A percentile compares a stretch with the other conserved stretches of the same genome.
Evolutionary conservation across 2,329 filamentous ascomycete species (phyloP).

Genomic region (Aureobasidium sp.): DNA sequence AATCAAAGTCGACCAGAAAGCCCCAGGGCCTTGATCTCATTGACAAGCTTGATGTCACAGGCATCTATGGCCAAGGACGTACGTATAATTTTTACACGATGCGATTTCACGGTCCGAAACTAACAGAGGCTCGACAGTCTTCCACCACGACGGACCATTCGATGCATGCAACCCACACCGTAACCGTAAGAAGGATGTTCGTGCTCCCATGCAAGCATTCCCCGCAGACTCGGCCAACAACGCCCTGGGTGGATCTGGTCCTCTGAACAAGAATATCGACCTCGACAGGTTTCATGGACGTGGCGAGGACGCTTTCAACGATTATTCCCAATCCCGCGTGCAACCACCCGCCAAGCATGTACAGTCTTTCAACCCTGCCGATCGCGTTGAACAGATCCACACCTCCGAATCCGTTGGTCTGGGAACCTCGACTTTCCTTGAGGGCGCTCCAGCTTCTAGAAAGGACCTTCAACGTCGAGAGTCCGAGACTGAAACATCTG

Average conservation of each 20-base stretch:
- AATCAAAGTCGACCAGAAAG: conserved; percentile 29
- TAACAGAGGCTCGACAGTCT: conserved; percentile 53
- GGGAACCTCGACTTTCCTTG: conserved; percentile 90
- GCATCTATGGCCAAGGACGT: conserved; percentile 90
- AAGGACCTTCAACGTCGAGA: conserved; percentile 70
- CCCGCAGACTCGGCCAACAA: conserved; percentile 90
- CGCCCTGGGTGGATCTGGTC: conserved; percentile 78
- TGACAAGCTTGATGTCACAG: conserved; percentile 92
- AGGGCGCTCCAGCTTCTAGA: conserved; percentile 81
- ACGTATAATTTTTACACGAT: conserved; percentile 37
- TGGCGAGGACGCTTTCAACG: conserved; percentile 77
- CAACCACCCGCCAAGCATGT: conserved; percentile 20
- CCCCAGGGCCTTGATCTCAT: conserved; percentile 70
- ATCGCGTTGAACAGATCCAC: conserved; percentile 66
- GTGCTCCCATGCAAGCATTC: conserved; percentile 94
- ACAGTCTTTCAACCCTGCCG: conserved; percentile 57
- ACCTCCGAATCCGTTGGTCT: conserved; percentile 77
- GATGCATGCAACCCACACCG: conserved; percentile 93
- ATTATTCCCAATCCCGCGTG: conserved; percentile 55
- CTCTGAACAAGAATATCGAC: conserved; percentile 73
- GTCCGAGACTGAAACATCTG: conserved; percentile 52
- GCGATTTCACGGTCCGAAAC: not conserved
- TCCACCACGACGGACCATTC: conserved; percentile 96
- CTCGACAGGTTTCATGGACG: conserved; percentile 82
- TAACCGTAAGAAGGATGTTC: conserved; percentile 73